Conservation (phyloP, 164 flowering plant species). For the Hamamelis virginiana region DNA sequence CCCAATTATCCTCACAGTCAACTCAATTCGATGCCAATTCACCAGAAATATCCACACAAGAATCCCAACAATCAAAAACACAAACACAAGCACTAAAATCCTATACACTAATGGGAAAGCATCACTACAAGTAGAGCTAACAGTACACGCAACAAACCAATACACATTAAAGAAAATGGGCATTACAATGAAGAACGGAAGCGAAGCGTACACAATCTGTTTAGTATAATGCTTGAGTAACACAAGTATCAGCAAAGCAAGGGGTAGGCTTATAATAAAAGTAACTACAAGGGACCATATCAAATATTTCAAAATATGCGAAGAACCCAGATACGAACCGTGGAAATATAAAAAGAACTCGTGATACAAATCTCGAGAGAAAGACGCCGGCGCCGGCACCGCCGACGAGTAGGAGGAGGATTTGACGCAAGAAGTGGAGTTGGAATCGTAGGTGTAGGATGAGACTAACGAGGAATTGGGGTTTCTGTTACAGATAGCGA, state of each 20-base stretch:
- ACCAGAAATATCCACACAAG: conserved; percentile 74
- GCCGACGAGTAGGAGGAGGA: background rate
- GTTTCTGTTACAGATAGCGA: conserved; percentile 59
- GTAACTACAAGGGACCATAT: conserved; percentile 82
- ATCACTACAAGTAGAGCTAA: conserved; percentile 57
- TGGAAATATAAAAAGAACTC: background rate
- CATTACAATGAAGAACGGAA: conserved; percentile 66
- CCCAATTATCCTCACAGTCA: conserved; percentile 67
- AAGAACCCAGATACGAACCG: conserved; percentile 12
- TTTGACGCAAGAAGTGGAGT: conserved; percentile 57
- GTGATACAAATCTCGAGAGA: background rate
- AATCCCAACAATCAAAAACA: conserved; percentile 67
- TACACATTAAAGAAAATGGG: conserved; percentile 72
- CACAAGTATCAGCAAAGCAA: conserved; percentile 52
- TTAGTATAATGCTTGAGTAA: conserved; percentile 77
- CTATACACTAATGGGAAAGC: conserved; percentile 67
- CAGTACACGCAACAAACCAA: conserved; percentile 92
- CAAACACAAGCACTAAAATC: conserved; percentile 63
- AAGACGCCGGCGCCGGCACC: background rate
- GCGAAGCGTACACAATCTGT: conserved; percentile 69
- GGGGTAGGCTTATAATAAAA: conserved; percentile 59
- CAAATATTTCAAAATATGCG: conserved; percentile 41
- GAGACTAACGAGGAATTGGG: conserved; percentile 44
- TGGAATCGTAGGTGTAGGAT: conserved; percentile 48
- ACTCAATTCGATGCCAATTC: conserved; percentile 81